Evolutionary conservation across 441 rosid species (phyloP).

Genomic region (Arabidopsis hybrid): DNA sequence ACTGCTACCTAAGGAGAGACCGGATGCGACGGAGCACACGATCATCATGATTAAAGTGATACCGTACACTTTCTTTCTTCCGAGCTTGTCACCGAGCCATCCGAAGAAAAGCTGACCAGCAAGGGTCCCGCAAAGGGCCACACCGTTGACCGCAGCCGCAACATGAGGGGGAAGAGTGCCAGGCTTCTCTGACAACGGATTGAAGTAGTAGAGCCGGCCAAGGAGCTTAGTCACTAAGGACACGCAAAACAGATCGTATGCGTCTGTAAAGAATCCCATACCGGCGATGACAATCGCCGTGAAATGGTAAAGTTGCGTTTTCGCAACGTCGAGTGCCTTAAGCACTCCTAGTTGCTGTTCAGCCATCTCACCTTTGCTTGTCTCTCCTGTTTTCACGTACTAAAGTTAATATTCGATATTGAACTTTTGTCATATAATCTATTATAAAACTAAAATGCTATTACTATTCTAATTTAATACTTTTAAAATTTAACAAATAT

Average conservation of each 20-base stretch:
- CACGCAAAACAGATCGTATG: constrained; percentile 79
- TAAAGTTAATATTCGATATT: background rate
- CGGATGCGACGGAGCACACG: constrained; percentile 60
- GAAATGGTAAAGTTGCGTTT: constrained; percentile 68
- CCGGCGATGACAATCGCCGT: constrained; percentile 77
- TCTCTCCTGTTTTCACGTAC: background rate
- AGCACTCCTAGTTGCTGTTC: constrained; percentile 53
- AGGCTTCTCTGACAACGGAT: constrained; percentile 36
- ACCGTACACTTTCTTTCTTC: constrained; percentile 67
- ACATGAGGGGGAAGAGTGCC: constrained; percentile 54
- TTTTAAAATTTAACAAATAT: no score
- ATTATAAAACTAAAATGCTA: no score
- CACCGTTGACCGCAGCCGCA: constrained; percentile 62
- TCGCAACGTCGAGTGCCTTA: constrained; percentile 62
- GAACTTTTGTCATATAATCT: background rate
- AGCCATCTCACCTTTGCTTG: background rate
- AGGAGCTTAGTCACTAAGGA: constrained; percentile 68
- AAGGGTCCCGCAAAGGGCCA: constrained; percentile 68
- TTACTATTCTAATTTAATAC: no score
- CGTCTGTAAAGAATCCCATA: constrained; percentile 85
- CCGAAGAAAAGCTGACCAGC: constrained; percentile 71
- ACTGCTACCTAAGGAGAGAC: constrained; percentile 52
- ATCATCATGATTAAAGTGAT: constrained; percentile 70
- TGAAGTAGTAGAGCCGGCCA: constrained; percentile 68
- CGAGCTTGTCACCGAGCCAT: constrained; percentile 75